Percentiles rank a stretch among this genome's conserved stretches.
Conservation (phyloP, 208 protist species). For the Leishmania turanica region DNA sequence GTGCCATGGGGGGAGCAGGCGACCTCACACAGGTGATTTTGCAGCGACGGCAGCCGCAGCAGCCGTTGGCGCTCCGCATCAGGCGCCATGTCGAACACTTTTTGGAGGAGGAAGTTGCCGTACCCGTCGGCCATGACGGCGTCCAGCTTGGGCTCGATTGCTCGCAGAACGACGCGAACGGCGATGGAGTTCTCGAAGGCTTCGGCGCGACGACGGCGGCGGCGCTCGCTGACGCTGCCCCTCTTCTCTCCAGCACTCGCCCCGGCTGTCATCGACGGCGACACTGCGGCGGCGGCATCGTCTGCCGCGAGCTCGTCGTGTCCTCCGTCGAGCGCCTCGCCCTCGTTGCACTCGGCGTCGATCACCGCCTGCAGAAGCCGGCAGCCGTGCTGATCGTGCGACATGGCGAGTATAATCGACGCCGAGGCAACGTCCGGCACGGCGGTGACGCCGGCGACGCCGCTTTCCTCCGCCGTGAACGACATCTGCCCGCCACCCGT, state of each 20-base stretch:
- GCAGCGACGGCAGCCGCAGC: conserved; percentile 61
- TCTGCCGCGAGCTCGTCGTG: neutral
- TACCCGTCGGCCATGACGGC: conserved; percentile 96
- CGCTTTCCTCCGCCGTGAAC: neutral
- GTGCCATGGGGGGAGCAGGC: conserved; percentile 92
- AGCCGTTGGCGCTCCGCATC: conserved; percentile 45
- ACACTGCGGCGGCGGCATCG: neutral
- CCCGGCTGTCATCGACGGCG: neutral
- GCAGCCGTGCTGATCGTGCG: conserved; percentile 68
- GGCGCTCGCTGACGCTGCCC: conserved; percentile 2
- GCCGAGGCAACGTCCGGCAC: conserved; percentile 23
- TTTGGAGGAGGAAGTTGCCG: conserved; percentile 98
- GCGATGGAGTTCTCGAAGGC: conserved; percentile 36
- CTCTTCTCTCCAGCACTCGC: neutral
- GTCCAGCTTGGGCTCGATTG: conserved; percentile 48
- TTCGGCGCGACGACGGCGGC: conserved; percentile 16
- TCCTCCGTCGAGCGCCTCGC: neutral
- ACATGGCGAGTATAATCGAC: conserved; percentile 36
- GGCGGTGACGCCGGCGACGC: neutral
- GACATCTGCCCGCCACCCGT: neutral
- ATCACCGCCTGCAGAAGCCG: conserved; percentile 67
- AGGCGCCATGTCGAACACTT: conserved; percentile 78
- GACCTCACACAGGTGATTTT: conserved; percentile 45
- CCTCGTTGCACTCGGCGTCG: conserved; percentile 37
- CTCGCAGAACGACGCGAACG: conserved; percentile 48